phyloP scores from a whole-genome alignment of 441 rosid genomes.

The Kokia cookei region DNA sequence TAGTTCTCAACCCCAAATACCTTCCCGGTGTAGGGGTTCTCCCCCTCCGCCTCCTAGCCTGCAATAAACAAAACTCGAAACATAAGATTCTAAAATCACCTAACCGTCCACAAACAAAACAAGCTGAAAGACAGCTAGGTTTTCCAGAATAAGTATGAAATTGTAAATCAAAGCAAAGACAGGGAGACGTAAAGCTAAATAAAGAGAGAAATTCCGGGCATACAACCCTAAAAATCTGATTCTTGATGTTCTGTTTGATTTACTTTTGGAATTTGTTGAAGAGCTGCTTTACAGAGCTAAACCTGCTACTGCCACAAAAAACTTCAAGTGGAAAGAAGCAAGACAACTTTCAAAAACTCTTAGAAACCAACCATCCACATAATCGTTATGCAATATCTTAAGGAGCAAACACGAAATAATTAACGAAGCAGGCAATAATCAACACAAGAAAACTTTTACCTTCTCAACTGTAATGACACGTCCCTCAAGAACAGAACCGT shows the following conservation, averaged over 20 bases:
- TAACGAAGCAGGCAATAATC: background rate
- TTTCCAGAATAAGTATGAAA: background rate
- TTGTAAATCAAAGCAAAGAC: background rate
- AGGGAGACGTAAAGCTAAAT: conserved; percentile 18
- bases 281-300: conserved; percentile 92
- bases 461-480: conserved; percentile 86
- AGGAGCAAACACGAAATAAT: background rate
- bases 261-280: conserved; percentile 56
- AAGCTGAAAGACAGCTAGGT: background rate
- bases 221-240: conserved; percentile 85
- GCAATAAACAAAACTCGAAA: background rate
- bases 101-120: background rate
- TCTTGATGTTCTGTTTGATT: conserved; percentile 51
- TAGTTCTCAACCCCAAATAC: conserved; percentile 71
- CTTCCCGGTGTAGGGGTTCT: conserved; percentile 94
- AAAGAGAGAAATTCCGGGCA: conserved; percentile 76
- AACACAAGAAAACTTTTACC: conserved; percentile 34
- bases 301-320: conserved; percentile 70
- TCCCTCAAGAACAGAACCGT: conserved; percentile 72
- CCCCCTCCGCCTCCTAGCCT: conserved; percentile 89
- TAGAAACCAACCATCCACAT: conserved; percentile 18
- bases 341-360: conserved; percentile 46
- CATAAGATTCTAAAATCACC: background rate
- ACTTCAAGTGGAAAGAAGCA: conserved; percentile 80
- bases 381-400: background rate